Evolutionary conservation across 768 basidiomycete genomes (phyloP).

Genomic region (Lentinula edodes): DNA sequence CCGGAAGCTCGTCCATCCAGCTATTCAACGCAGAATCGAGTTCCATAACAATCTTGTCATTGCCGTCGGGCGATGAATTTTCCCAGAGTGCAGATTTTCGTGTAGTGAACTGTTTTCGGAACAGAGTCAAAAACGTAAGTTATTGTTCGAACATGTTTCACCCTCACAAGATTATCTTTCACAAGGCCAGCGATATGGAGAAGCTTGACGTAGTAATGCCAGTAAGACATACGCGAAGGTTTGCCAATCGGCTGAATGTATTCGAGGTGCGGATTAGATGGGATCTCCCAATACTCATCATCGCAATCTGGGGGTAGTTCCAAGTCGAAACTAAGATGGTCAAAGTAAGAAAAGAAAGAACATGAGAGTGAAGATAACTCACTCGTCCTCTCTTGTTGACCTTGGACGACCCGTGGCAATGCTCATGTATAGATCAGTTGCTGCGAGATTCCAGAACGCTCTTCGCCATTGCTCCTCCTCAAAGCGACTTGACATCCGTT

Average conservation of each 20-base stretch:
- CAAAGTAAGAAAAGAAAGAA: slow-evolving; percentile 13
- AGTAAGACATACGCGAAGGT: slow-evolving; percentile 32
- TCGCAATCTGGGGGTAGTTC: slow-evolving; percentile 50
- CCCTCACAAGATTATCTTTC: slow-evolving; percentile 36
- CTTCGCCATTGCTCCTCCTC: slow-evolving; percentile 52
- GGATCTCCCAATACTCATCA: slow-evolving; percentile 46
- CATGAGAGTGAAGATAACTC: slow-evolving; percentile 16
- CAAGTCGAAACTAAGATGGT: slow-evolving; percentile 31
- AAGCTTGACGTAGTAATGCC: slow-evolving; percentile 37
- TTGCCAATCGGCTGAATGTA: slow-evolving; percentile 44
- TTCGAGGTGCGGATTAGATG: slow-evolving; percentile 25
- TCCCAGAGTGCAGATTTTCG: slow-evolving; percentile 23
- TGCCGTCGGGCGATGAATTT: slow-evolving; percentile 19
- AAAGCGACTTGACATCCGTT: slow-evolving; percentile 10
- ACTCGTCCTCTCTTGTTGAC: slow-evolving; percentile 47
- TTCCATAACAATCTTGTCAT: slow-evolving; percentile 52
- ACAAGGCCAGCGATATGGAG: slow-evolving; percentile 38
- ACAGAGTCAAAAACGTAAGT: background rate
- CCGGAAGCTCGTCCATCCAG: slow-evolving; percentile 65
- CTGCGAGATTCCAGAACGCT: slow-evolving; percentile 27
- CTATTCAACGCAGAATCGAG: slow-evolving; percentile 67
- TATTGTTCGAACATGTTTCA: background rate
- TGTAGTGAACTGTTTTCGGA: slow-evolving; percentile 21
- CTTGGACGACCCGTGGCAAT: slow-evolving; percentile 40
- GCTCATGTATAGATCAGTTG: slow-evolving; percentile 19